These are phyloP conservation scores for Spiromastix sp. DNA, from an alignment of 2,329 filamentous ascomycete species.

Conservation along the genomic window DNA sequence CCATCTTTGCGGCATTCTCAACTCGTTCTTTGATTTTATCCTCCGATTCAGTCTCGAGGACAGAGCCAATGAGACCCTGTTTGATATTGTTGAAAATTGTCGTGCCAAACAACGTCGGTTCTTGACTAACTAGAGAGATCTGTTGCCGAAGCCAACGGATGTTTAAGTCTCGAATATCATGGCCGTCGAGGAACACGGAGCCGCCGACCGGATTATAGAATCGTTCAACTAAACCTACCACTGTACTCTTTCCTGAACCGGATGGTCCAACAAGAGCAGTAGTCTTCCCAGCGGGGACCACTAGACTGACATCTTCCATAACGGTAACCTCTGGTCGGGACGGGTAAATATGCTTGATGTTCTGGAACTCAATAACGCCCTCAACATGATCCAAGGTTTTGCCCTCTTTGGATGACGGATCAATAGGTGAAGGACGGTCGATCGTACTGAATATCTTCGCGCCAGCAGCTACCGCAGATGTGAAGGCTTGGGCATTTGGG, in stretches of 20 bases:
- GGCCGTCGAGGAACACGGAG: constrained; percentile 67
- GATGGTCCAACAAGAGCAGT: constrained; percentile 91
- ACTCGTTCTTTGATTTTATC: constrained; percentile 63
- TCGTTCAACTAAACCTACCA: constrained; percentile 83
- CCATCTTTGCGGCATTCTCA: constrained; percentile 72
- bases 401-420: constrained; percentile 63
- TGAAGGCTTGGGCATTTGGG: constrained; percentile 79
- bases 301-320: constrained; percentile 71
- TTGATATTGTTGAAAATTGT: constrained; percentile 84
- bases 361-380: constrained; percentile 68
- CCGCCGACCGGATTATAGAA: constrained; percentile 89
- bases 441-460: constrained; percentile 92
- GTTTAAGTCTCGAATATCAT: constrained; percentile 71
- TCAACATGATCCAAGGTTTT: constrained; percentile 60
- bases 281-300: constrained; percentile 78
- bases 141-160: constrained; percentile 85
- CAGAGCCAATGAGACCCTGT: constrained; percentile 81
- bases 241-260: constrained; percentile 88
- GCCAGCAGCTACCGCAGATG: constrained; percentile 69
- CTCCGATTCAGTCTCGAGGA: constrained; percentile 56
- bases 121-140: constrained; percentile 85
- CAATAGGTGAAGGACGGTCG: constrained; percentile 73
- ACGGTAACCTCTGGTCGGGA: constrained; percentile 83
- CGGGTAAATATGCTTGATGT: constrained; percentile 89
- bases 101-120: constrained; percentile 80